Evolutionary conservation across 1,284 basidiomycete genomes (phyloP), one percentile per base, ranked within the genome.

Genomic region (Pseudomicrostroma phylloplanum): DNA sequence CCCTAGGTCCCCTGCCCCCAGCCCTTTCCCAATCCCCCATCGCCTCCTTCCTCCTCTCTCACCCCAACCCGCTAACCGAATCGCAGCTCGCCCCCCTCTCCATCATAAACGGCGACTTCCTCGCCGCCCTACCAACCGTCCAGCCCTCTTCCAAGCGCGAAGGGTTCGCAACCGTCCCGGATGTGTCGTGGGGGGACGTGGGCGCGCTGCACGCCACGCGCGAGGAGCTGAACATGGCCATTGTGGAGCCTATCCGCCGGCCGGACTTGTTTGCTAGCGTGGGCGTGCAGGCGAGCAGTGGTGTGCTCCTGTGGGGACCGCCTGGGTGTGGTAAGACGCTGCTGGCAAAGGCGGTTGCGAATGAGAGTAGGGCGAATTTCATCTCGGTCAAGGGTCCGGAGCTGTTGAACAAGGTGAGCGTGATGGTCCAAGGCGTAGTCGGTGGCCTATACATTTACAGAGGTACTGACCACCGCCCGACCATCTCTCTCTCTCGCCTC

Each of bases 321-420:
- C 94, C 94, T 0, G 94, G 94, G 3, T 97, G 94, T 77, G 93
- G 94, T 11, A 97, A 97, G 81, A 98, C 94, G 0, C 79, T 97
- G 21, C 82, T 97, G 7, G 94, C 94, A 0, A 97, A 96, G 80
- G 94, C 94, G 0, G 93, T 97, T 1, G 94, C 94, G 9, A 96
- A 92, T 80, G 93, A 96, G 81, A 89, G 87, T 59, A 83, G 86
- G 62, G 94, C 93, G 25, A 97, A 94, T 81, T 97, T 97, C 72
- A 96, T 98, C 74, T 92, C 89, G 71, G 90, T 98, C 61, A 98
- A 97, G 76, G 96, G 94, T 0, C 94, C 94, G 0, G 94, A 98
- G 77, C 77, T 98, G 64, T 82, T 98, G 67, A 97, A 97, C 82
- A 96, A 96, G 30, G 30, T 36, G 30, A 36, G 30, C 30, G 9